Base-by-base conservation (phyloP, 2,329 filamentous ascomycete species). In the Calonectria honghensis region DNA sequence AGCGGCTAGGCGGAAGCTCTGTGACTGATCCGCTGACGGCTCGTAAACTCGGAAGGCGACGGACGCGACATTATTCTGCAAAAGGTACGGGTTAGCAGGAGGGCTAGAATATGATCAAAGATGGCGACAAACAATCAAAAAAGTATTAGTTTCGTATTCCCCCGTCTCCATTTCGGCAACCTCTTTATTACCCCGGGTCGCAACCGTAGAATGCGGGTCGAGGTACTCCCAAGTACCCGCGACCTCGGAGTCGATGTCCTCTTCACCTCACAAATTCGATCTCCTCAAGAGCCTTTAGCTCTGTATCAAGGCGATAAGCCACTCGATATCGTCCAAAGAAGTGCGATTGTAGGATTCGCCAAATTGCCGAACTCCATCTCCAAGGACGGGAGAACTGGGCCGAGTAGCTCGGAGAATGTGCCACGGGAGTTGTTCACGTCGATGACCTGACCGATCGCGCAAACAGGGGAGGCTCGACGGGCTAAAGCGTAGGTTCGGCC, bases 91-190 rank as follows among this genome's bases (percentile, higher is more conserved):
- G 76, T 81, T 37, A 83, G 77, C 14, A 20, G 57, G 16, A 45
- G n/a, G 9, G 9, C 35, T 65, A 27, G 50, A 24, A 48, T 0
- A 18, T 16, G 4, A 20, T 9, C 9, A 18, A 51, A 35, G 18
- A 67, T 35, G 50, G 68, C 24, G 27, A 86, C 89, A 80, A 78
- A 92, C 91, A 85, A 92, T 87, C 81, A 91, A 85, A 80, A 92
- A 85, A 75, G 87, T 88, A 85, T 92, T 92, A 82, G 91, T 92
- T 81, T 91, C 90, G 84, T 91, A 91, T 85, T 92, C 90, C 78
- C 90, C 89, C 84, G 89, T 88, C 84, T 92, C 91, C 91, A 92
- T 92, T 82, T 89, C 90, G 89, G 82, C 84, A 79, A 84, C 81
- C 78, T 84, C 77, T 81, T 76, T 75, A 76, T 76, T 75, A 79